Conservation (phyloP, 2,329 filamentous ascomycete species). For the Colletotrichum gloeosporioides region DNA sequence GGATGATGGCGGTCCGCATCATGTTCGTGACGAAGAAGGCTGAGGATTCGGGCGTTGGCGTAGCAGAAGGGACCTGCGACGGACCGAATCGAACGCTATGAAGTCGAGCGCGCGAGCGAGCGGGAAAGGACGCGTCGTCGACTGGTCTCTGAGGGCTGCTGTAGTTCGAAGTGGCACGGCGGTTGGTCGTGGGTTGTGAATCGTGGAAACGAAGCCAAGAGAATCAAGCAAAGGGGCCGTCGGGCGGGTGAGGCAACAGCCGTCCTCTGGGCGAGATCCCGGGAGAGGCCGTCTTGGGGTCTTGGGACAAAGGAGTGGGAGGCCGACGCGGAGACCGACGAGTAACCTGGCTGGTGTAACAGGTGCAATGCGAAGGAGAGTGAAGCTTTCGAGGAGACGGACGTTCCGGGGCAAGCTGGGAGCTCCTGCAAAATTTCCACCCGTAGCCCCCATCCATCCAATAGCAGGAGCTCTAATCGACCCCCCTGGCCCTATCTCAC, state of each 20-base stretch:
- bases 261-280: not conserved
- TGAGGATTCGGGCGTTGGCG: not conserved
- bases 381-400: conserved; percentile 5
- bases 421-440: conserved; percentile 22
- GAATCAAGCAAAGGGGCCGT: conserved; percentile 7
- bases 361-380: not conserved
- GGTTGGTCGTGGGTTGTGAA: not conserved
- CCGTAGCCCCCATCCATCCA: conserved; percentile 1
- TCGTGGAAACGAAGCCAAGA: conserved; percentile 9
- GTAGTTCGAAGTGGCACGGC: conserved; percentile 1
- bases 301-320: not conserved
- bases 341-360: not conserved
- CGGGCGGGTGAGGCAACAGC: not conserved
- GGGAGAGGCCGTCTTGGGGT: conserved; percentile 6
- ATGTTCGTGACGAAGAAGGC: conserved; percentile 12
- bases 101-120: not conserved
- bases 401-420: conserved; percentile 13
- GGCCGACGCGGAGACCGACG: not conserved
- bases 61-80: not conserved
- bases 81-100: not conserved
- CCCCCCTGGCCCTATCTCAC: not conserved
- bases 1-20: conserved; percentile 45
- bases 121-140: not conserved
- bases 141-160: not conserved
- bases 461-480: conserved; percentile 8